Conservation (phyloP, 768 basidiomycete species). For the Ramaria rubella region DNA sequence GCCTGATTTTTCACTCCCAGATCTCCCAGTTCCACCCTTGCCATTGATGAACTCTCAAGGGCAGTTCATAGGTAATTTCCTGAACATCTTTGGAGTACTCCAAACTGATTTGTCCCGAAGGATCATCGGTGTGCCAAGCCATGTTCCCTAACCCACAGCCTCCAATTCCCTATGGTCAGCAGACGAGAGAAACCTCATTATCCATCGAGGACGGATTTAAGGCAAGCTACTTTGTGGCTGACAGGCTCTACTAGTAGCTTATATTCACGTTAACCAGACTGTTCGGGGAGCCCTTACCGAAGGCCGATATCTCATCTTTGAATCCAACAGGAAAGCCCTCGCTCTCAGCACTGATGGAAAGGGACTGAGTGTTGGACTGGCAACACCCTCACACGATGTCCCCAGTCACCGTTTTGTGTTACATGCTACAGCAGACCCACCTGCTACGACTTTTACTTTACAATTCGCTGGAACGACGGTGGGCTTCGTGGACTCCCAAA, state of each 20-base stretch:
- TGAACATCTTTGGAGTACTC: background rate
- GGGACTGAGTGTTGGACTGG: background rate
- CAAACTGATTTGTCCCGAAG: background rate
- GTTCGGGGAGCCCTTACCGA: conserved; percentile 15
- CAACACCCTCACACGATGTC: background rate
- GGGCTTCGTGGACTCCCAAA: background rate
- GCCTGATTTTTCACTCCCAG: conserved; percentile 4
- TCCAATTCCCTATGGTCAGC: conserved; percentile 9
- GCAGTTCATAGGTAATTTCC: conserved; percentile 3
- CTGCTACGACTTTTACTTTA: conserved; percentile 6
- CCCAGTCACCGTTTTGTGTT: conserved; percentile 8
- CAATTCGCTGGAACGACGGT: conserved; percentile 7
- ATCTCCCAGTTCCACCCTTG: conserved; percentile 4
- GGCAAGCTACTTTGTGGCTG: background rate
- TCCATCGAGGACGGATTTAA: conserved; percentile 13
- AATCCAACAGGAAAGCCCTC: conserved; percentile 9
- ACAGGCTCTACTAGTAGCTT: background rate
- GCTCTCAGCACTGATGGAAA: background rate
- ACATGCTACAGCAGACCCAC: conserved; percentile 4
- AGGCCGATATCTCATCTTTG: conserved; percentile 15
- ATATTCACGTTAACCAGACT: background rate
- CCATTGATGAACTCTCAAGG: conserved; percentile 6
- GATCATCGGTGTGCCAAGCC: background rate
- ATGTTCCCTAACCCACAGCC: conserved; percentile 11
- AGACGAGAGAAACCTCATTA: conserved; percentile 8